Evolutionary conservation across 1,139 yeast species (phyloP).

Genomic region (Pichia sorboxylosa): DNA sequence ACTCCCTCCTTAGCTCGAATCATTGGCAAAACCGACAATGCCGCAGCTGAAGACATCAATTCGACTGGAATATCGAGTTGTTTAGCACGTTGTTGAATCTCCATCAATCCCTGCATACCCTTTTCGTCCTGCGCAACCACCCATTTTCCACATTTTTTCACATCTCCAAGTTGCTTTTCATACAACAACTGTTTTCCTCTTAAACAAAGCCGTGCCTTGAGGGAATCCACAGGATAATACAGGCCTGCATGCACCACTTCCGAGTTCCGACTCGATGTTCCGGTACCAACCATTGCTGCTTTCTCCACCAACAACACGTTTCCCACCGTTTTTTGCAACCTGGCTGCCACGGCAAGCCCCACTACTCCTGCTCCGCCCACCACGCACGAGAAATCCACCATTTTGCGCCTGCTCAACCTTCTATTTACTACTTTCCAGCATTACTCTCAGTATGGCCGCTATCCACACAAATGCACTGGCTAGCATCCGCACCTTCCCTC

Average conservation of each 20-base stretch:
- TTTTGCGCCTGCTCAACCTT: too few species aligned
- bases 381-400: conserved; percentile 75
- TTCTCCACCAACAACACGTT: conserved; percentile 58
- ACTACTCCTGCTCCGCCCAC: conserved; percentile 85
- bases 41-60: conserved; percentile 36
- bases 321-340: conserved; percentile 37
- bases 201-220: conserved; percentile 62
- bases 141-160: conserved; percentile 72
- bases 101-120: conserved; percentile 49
- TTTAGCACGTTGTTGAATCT: conserved; percentile 36
- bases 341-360: conserved; percentile 73
- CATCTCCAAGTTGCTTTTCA: conserved; percentile 33
- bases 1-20: conserved; percentile 51
- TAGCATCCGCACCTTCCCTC: too few species aligned
- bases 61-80: conserved; percentile 47
- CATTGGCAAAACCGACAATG: conserved; percentile 47
- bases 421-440: too few species aligned
- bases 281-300: conserved; percentile 54
- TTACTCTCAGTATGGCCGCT: too few species aligned
- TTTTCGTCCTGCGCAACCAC: conserved; percentile 66
- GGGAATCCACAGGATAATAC: conserved; percentile 58
- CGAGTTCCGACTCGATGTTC: conserved; percentile 78
- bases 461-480: too few species aligned
- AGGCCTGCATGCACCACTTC: conserved; percentile 91
- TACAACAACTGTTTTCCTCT: conserved; percentile 64